A percentile compares a stretch with the other conserved stretches of the same genome.
These are phyloP conservation scores for Arachnomyces sp. DNA, from an alignment of 2,329 filamentous ascomycete genomes.

Conservation along the genomic window DNA sequence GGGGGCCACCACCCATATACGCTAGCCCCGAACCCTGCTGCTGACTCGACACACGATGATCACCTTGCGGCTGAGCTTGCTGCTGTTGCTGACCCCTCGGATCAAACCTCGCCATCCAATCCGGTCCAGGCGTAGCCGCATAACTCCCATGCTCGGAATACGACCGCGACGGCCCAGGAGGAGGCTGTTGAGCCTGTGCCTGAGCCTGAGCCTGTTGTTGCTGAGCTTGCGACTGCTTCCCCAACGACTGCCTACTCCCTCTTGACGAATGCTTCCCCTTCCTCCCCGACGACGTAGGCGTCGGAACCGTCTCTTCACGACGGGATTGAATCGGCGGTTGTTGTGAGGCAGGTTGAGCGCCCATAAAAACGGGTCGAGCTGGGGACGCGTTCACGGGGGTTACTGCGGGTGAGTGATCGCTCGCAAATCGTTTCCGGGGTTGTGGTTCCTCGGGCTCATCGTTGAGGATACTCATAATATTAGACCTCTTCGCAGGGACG, in stretches of 20 bases:
- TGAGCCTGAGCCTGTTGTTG: background rate
- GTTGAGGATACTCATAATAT: slow-evolving; percentile 43
- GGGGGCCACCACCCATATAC: slow-evolving; percentile 3
- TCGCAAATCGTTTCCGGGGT: slow-evolving; percentile 36
- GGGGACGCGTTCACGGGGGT: slow-evolving; percentile 14
- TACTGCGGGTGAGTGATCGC: slow-evolving; percentile 25
- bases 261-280: slow-evolving; percentile 7
- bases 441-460: slow-evolving; percentile 41
- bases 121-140: slow-evolving; percentile 20
- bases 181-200: slow-evolving; percentile 1
- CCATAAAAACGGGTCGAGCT: slow-evolving; percentile 22
- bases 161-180: slow-evolving; percentile 15
- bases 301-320: slow-evolving; percentile 17
- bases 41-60: slow-evolving; percentile 2
- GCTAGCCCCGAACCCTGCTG: slow-evolving; percentile 4
- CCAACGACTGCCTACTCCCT: slow-evolving; percentile 4
- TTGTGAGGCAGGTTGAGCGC: slow-evolving; percentile 17
- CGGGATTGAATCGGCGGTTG: slow-evolving; percentile 17
- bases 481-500: slow-evolving; percentile 40
- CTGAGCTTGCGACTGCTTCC: slow-evolving; percentile 18
- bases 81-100: slow-evolving; percentile 26
- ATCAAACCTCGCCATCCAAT: slow-evolving; percentile 37
- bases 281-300: slow-evolving; percentile 7
- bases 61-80: slow-evolving; percentile 4
- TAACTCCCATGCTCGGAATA: slow-evolving; percentile 29